Evolutionary conservation across 1,284 basidiomycete species (phyloP).

Genomic region (Chondrostereum purpureum): DNA sequence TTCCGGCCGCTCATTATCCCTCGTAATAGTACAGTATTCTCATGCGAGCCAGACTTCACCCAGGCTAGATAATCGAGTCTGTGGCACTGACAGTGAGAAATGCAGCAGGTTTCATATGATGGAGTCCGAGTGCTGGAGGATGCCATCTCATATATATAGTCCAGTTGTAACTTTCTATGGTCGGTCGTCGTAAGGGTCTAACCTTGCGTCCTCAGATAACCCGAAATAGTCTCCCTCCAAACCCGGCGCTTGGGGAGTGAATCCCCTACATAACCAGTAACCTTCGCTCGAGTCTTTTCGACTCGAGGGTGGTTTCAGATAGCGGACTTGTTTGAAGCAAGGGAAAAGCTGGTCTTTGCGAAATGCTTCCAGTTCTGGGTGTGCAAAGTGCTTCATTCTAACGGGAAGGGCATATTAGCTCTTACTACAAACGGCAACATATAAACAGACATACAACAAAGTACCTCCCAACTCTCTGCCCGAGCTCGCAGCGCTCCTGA

Average conservation of each 20-base stretch:
- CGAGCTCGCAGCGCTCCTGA: conserved; percentile 39
- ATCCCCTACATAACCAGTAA: conserved; percentile 70
- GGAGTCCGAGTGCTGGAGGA: too few species aligned
- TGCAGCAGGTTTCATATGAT: too few species aligned
- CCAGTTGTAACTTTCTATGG: too few species aligned
- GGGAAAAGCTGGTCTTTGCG: conserved; percentile 43
- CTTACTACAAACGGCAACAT: neutral
- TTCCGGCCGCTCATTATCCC: too few species aligned
- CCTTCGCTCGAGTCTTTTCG: conserved; percentile 65
- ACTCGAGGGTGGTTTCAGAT: conserved; percentile 63
- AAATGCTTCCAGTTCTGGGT: conserved; percentile 55
- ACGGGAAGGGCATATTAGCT: conserved; percentile 7
- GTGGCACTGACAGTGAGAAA: too few species aligned
- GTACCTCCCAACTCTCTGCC: conserved; percentile 47
- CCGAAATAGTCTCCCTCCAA: neutral
- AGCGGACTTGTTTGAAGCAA: conserved; percentile 51
- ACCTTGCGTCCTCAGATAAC: too few species aligned
- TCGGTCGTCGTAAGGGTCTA: too few species aligned
- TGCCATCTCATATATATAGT: too few species aligned
- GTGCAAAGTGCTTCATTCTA: conserved; percentile 71
- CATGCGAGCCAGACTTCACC: too few species aligned
- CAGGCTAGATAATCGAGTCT: too few species aligned
- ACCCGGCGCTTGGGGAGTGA: neutral
- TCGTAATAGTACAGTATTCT: too few species aligned
- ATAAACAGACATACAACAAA: conserved; percentile 52